Conservation (phyloP, 345 rosid genomes). For the Eutrema japonicum region DNA sequence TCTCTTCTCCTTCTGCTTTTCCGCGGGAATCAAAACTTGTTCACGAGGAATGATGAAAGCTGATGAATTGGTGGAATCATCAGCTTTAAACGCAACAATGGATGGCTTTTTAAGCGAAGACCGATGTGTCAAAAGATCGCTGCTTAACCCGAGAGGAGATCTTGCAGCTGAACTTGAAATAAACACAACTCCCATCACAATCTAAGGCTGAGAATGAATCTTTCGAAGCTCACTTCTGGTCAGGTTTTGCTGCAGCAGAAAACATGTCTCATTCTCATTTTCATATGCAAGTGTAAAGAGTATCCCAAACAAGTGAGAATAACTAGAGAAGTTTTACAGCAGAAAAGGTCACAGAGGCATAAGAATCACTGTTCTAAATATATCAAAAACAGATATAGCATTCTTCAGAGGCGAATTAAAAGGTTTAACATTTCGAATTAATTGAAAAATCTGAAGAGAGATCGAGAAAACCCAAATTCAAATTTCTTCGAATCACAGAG, state of each 20-base stretch:
- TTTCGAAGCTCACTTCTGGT: slow-evolving; percentile 16
- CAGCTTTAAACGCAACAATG: slow-evolving; percentile 70
- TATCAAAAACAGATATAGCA: not conserved
- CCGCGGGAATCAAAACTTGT: slow-evolving; percentile 52
- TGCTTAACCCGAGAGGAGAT: slow-evolving; percentile 62
- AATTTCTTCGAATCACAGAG: slow-evolving; percentile 1
- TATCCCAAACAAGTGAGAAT: not conserved
- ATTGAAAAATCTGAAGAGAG: not conserved
- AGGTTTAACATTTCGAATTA: not conserved
- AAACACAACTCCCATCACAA: slow-evolving; percentile 87
- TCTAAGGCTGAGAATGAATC: slow-evolving; percentile 38
- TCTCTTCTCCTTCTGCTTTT: slow-evolving; percentile 49
- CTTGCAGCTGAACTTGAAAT: slow-evolving; percentile 84
- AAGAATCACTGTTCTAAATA: not conserved
- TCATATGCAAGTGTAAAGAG: not conserved
- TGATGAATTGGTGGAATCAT: slow-evolving; percentile 55
- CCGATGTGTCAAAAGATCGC: slow-evolving; percentile 49
- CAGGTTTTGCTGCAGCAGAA: slow-evolving; percentile 8
- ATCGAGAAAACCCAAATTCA: not conserved
- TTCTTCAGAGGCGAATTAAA: not conserved
- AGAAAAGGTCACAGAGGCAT: not conserved
- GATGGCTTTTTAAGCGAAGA: slow-evolving; percentile 53
- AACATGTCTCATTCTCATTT: slow-evolving; percentile 10
- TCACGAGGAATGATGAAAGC: slow-evolving; percentile 56
- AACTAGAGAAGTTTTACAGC: not conserved